Base-by-base conservation (phyloP, 768 basidiomycete genomes). In the Amanita muscaria region DNA sequence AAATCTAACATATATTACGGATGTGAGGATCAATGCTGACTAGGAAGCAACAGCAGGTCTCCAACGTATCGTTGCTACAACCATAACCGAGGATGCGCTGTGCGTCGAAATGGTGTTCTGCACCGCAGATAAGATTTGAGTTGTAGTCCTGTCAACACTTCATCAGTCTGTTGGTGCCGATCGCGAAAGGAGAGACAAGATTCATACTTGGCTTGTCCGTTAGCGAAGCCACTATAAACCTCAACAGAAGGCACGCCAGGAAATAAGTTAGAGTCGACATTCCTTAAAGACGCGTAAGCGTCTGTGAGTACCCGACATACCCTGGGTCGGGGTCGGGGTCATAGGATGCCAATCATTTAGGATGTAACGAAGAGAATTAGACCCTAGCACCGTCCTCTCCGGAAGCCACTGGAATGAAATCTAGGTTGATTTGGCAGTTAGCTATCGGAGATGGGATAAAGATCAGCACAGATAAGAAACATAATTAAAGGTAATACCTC, bases 181-280 rank as follows among this genome's bases (percentile, higher is more conserved):
- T 4, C 5, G 2, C 40, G 25, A 14, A 19, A 25, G 31, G 10
- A 21, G 29, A 8, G 44, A 35, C 8, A 25, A 24, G 18, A 42
- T 6, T 12, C 59, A 34, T 44, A 70, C 70, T 60, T 57, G 1
- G 65, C 65, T 24, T 75, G 73, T 25, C 63, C 64, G 12, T 58
- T 51, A 2, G 57, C 59, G 52, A 75, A 76, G 12, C 75, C 75
- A 29, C 54, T 55, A 52, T 77, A 73, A 5, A 65, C 69, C 45
- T 66, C 47, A 21, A 74, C 56, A 15, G 56, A 59, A n/a, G 58
- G 56, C 18, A 74, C 40, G 0, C 69, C 71, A n/a, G 74, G 73
- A 60, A 74, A 77, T 3, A 74, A 55, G 4, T 61, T 55, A 3
- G 66, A 34, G 48, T 67, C 56, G 8, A 73, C 59, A 3, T 42